Base-by-base conservation (phyloP, 2,329 filamentous ascomycete species). In the Aplosporella prunicola region DNA sequence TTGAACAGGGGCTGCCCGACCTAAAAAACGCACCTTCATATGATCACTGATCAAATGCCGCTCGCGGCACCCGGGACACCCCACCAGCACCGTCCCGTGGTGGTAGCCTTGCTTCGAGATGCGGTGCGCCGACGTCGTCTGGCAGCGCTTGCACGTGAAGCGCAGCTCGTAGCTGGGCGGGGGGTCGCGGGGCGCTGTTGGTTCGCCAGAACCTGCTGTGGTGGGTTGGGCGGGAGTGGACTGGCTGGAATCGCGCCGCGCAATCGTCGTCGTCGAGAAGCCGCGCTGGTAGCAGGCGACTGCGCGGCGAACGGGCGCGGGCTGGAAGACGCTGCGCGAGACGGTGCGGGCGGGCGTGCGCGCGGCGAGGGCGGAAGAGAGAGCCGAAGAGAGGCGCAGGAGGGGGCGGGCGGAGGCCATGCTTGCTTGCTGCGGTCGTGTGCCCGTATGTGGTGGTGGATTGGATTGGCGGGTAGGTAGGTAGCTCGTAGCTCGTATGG, bases 31-130 rank as follows among this genome's bases (percentile, higher is more conserved):
- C 20, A 78, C 74, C 49, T 75, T 77, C 34, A 98, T 64, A 59
- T 98, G 83, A 59, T 98, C 91, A 53, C 78, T 82, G 51, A 98
- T 96, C 47, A 98, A 65, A 64, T 98, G 91, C 16, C 87, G 74
- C 55, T 85, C 88, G 52, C 80, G 78, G 62, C 91, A 98, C 3
- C 69, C 67, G 0, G 91, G 89, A 56, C 91, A 98, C 22, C 81
- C 80, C 46, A 96, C 88, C 40, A 98, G 68, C 4, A 91, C 81
- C 1, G 86, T 89, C 23, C 91, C 91, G 45, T 80, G 71, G 61
- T 96, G 88, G 57, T 98, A 98, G 20, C 86, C 91, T 56, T 96
- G 91, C 61, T 96, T 95, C 20, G 85, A 86, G 50, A 98, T 70
- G 34, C 74, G 74, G 63, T 98, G 93, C 9, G 78, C 72, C n/a